phyloP scores from a whole-genome alignment of 768 basidiomycete species.

The Calocera viscosa region DNA sequence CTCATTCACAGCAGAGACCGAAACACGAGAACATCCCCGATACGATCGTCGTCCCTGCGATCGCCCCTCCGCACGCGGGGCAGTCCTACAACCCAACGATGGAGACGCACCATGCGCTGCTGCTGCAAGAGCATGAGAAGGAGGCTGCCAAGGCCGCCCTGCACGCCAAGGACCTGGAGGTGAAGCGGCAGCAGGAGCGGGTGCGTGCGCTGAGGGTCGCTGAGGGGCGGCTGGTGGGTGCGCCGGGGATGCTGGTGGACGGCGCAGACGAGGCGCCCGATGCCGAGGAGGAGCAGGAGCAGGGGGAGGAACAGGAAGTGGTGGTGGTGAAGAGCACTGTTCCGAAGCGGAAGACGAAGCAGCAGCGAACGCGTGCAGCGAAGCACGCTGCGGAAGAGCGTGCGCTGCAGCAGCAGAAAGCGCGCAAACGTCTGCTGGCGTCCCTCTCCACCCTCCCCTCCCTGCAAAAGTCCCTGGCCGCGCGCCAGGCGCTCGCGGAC shows the following conservation, averaged over 20 bases:
- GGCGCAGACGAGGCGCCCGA: constrained; percentile 26
- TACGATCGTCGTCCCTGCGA: constrained; percentile 51
- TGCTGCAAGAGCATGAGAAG: constrained; percentile 50
- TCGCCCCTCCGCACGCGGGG: constrained; percentile 63
- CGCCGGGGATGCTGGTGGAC: constrained; percentile 52
- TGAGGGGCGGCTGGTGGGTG: constrained; percentile 29
- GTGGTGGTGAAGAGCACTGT: constrained; percentile 16
- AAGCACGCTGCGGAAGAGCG: constrained; percentile 52
- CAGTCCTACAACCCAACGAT: constrained; percentile 81
- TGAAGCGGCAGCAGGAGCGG: constrained; percentile 44
- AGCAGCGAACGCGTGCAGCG: constrained; percentile 57
- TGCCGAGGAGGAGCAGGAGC: constrained; percentile 30
- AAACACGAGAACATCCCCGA: not conserved
- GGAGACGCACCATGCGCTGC: constrained; percentile 55
- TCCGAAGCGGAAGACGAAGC: constrained; percentile 40
- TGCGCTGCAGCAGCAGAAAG: constrained; percentile 41
- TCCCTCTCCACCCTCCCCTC: constrained; percentile 45
- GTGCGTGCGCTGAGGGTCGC: constrained; percentile 31
- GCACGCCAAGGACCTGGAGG: constrained; percentile 40
- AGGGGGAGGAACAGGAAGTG: constrained; percentile 27
- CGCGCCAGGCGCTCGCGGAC: constrained; percentile 28
- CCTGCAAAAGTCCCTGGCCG: constrained; percentile 35
- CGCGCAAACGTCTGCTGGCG: constrained; percentile 48
- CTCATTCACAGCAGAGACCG: not conserved
- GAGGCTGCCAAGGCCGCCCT: constrained; percentile 49